Evolutionary conservation across 1,284 basidiomycete genomes (phyloP).

Genomic region (Psilocybe mexicana): DNA sequence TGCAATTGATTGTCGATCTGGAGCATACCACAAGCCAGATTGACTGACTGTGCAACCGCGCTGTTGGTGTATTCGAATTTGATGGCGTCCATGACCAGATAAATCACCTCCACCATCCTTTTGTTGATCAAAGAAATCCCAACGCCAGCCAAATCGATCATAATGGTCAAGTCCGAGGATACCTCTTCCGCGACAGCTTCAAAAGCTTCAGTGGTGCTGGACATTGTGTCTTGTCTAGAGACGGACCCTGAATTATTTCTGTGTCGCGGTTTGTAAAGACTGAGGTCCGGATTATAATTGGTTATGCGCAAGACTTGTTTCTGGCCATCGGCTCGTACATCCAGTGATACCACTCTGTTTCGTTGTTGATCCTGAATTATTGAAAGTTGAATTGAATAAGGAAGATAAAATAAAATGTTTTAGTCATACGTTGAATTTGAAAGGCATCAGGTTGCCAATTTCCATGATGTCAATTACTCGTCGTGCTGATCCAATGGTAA

Average conservation of each 20-base stretch:
- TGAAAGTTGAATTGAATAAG: slow-evolving; percentile 4
- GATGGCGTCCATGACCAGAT: slow-evolving; percentile 79
- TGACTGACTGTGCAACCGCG: slow-evolving; percentile 79
- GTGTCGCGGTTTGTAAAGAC: slow-evolving; percentile 83
- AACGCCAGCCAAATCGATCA: slow-evolving; percentile 86
- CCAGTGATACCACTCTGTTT: slow-evolving; percentile 77
- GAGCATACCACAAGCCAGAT: slow-evolving; percentile 84
- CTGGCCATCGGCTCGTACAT: slow-evolving; percentile 89
- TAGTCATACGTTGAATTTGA: slow-evolving; percentile 74
- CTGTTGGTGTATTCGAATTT: slow-evolving; percentile 89
- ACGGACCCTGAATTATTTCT: slow-evolving; percentile 50
- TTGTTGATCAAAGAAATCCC: slow-evolving; percentile 93
- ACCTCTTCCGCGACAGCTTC: slow-evolving; percentile 86
- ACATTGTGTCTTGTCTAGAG: slow-evolving; percentile 70
- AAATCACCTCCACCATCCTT: slow-evolving; percentile 88
- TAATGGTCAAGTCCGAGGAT: slow-evolving; percentile 67
- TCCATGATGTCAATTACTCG: slow-evolving; percentile 92
- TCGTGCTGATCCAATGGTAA: slow-evolving; percentile 67
- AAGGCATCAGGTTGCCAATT: slow-evolving; percentile 91
- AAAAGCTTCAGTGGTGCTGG: slow-evolving; percentile 75
- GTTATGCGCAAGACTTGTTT: slow-evolving; percentile 89
- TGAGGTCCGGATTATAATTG: slow-evolving; percentile 84
- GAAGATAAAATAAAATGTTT: not conserved
- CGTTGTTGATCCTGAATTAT: slow-evolving; percentile 51
- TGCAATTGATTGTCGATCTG: slow-evolving; percentile 99